Evolutionary conservation across 164 flowering plant species (phyloP), one percentile per base, ranked within the genome.

Genomic region (Nelumbo lutea): DNA sequence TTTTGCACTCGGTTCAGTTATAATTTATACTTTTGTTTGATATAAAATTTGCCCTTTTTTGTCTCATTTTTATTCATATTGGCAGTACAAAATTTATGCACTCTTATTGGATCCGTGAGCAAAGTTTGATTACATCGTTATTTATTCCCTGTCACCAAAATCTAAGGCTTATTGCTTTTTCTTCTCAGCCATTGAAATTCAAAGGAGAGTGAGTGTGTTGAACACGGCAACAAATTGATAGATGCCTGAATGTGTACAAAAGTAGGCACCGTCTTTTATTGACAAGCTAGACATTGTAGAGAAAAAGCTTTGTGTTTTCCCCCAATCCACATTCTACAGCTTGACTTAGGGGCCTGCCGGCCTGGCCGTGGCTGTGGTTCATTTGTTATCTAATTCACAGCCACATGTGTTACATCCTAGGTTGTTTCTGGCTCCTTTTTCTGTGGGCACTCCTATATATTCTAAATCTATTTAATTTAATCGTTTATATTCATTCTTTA

Each of bases 191-290:
- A 61, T 61, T 61, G 48, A 61, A 61, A 41, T 59, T 5, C 2
- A 27, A 6, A 4, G 13, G 61, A 41, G 67, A 42, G 46, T 46
- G 73, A 41, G 72, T 57, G 79, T 60, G 76, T 72, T 44, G 76
- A 69, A 69, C 73, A 76, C 79, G 79, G 76, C 76, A 45, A 69
- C 64, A 61, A 15, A n/a, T n/a, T n/a, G n/a, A n/a, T n/a, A n/a
- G n/a, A n/a, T n/a, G 42, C 10, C 59, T 3, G 11, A 46, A 68
- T 68, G 75, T 62, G 78, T 67, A 72, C 78, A 76, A 71, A 71
- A 72, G 79, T 76, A 76, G 79, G 79, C 79, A 76, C 79, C 79
- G 76, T 76, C 79, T 69, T 69, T 76, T 68, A 53, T 76, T 76
- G 79, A 76, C 79, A 76, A 39, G 69, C 58, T 4, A 10, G 3